phyloP scores from a whole-genome alignment of 345 rosid species.

The Abelmoschus esculentus region DNA sequence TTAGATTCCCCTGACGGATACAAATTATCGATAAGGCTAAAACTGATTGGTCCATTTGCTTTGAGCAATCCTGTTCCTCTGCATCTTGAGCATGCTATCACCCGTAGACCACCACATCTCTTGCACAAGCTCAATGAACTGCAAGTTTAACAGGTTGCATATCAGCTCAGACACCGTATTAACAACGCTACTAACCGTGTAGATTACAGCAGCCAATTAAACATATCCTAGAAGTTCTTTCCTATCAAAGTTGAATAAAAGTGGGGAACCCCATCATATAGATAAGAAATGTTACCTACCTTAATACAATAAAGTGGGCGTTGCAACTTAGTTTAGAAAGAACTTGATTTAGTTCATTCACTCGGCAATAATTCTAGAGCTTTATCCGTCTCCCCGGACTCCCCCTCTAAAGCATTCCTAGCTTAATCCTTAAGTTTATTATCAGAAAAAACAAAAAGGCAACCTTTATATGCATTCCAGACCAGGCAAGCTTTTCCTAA shows the following conservation, averaged over 20 bases:
- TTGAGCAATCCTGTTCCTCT: conserved; percentile 62
- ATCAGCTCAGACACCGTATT: neutral
- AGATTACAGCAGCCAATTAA: neutral
- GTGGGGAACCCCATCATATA: neutral
- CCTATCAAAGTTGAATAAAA: neutral
- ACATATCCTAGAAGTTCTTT: neutral
- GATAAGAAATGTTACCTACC: neutral
- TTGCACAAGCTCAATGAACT: conserved; percentile 81
- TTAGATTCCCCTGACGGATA: conserved; percentile 25
- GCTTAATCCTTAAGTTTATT: neutral
- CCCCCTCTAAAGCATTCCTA: neutral
- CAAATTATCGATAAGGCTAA: conserved; percentile 35
- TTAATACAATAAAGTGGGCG: neutral
- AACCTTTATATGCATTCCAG: neutral
- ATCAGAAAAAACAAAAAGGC: neutral
- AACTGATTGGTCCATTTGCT: conserved; percentile 42
- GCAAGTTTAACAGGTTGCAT: conserved; percentile 22
- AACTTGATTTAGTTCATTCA: neutral
- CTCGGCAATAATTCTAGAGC: neutral
- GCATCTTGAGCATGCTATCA: conserved; percentile 68
- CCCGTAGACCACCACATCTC: conserved; percentile 71
- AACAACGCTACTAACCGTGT: neutral
- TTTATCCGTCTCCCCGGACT: neutral
- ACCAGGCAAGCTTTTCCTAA: neutral
- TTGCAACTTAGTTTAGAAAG: neutral